Percentiles rank a stretch among this genome's conserved stretches.
These are phyloP conservation scores for Aristolochia californica DNA, from an alignment of 164 flowering plant genomes.

Conservation along the genomic window DNA sequence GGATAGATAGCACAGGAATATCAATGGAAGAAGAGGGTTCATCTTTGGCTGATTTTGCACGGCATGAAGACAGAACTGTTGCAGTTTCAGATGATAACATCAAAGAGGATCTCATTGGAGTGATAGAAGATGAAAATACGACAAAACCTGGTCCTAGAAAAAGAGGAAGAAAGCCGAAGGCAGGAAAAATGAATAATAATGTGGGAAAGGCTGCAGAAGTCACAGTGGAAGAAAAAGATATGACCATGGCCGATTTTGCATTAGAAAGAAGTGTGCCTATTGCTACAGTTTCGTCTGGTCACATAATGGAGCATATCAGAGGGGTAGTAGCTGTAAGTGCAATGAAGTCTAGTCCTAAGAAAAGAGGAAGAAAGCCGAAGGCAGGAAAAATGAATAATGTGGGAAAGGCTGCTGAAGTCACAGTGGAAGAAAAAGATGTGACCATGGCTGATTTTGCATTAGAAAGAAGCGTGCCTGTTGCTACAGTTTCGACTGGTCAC, in stretches of 20 bases:
- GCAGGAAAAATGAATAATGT: not conserved
- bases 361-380: not conserved
- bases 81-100: too few species aligned
- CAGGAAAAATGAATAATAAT: not conserved
- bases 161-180: not conserved
- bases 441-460: not conserved
- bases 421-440: not conserved
- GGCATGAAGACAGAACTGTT: too few species aligned
- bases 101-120: too few species aligned
- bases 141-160: not conserved
- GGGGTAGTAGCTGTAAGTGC: not conserved
- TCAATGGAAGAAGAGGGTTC: too few species aligned
- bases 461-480: slow-evolving; percentile 5
- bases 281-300: not conserved
- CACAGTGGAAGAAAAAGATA: not conserved
- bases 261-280: too few species aligned
- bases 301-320: not conserved
- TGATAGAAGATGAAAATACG: not conserved
- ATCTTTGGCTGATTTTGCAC: too few species aligned
- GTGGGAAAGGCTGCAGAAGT: not conserved
- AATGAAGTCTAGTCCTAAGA: not conserved
- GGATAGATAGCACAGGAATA: too few species aligned
- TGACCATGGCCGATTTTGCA: too few species aligned
- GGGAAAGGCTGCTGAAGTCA: not conserved
- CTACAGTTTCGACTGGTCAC: slow-evolving; percentile 46